phyloP scores from a whole-genome alignment of 2,329 filamentous ascomycete genomes.

The Aspergillus versicolor region DNA sequence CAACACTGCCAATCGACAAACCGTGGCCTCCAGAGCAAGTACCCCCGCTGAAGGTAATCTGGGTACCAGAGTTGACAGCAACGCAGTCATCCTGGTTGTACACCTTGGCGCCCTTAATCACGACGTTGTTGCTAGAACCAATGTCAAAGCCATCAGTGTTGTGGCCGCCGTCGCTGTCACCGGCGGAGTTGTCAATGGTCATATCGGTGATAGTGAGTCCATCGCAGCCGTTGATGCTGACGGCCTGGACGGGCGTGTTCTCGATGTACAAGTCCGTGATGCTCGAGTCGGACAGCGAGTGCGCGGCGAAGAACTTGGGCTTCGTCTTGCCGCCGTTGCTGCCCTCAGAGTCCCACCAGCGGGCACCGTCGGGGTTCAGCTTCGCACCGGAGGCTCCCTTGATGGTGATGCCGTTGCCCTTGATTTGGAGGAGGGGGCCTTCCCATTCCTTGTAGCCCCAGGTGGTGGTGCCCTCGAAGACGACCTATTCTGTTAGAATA shows the following conservation, averaged over 20 bases:
- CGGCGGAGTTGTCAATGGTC: constrained; percentile 59
- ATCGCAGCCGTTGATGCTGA: constrained; percentile 45
- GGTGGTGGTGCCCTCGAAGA: constrained; percentile 64
- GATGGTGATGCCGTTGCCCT: constrained; percentile 56
- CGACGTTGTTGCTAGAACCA: constrained; percentile 46
- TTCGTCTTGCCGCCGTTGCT: constrained; percentile 62
- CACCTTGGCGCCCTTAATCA: constrained; percentile 52
- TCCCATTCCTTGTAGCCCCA: constrained; percentile 66
- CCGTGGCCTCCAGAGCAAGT: constrained; percentile 47
- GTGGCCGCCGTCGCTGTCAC: constrained; percentile 46
- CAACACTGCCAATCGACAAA: constrained; percentile 60
- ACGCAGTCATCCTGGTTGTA: constrained; percentile 63
- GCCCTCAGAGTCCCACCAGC: constrained; percentile 63
- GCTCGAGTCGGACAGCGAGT: constrained; percentile 31
- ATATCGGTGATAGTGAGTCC: constrained; percentile 52
- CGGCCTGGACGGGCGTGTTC: constrained; percentile 40
- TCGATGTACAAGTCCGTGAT: constrained; percentile 35
- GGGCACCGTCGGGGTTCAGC: constrained; percentile 56
- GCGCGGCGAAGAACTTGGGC: constrained; percentile 63
- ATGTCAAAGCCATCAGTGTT: constrained; percentile 54
- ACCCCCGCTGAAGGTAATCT: constrained; percentile 30
- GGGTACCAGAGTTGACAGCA: constrained; percentile 57
- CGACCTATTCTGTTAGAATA: constrained; percentile 40
- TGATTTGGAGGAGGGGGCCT: constrained; percentile 63
- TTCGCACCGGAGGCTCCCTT: constrained; percentile 51